Percentiles rank a stretch among this genome's conserved stretches.
These are phyloP conservation scores for Alternaria gansuensis DNA, from an alignment of 2,329 filamentous ascomycete species.

Conservation along the genomic window DNA sequence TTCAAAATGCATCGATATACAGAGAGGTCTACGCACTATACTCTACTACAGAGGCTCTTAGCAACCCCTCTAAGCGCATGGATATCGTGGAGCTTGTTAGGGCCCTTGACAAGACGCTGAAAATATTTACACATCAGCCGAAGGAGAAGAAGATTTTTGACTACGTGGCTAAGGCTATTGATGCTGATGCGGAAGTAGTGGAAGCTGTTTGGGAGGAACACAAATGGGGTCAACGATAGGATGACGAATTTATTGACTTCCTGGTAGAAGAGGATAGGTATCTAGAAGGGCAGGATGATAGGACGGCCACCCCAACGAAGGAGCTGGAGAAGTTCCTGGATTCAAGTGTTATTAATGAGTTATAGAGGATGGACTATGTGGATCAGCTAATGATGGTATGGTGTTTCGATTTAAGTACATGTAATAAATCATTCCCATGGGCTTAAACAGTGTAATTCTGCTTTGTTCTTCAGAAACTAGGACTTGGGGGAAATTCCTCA, in stretches of 20 bases:
- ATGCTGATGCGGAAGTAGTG: conserved; percentile 30
- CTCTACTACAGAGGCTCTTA: conserved; percentile 36
- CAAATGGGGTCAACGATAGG: conserved; percentile 35
- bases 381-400: not conserved
- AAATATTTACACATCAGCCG: conserved; percentile 29
- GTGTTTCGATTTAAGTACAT: not conserved
- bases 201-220: conserved; percentile 38
- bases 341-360: conserved; percentile 29
- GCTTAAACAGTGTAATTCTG: not conserved
- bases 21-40: conserved; percentile 40
- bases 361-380: not conserved
- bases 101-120: conserved; percentile 34
- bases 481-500: not conserved
- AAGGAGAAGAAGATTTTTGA: conserved; percentile 25
- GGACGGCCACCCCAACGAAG: conserved; percentile 19
- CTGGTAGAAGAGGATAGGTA: conserved; percentile 39
- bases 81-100: conserved; percentile 41
- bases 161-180: conserved; percentile 29
- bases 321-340: conserved; percentile 38
- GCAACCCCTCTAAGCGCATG: conserved; percentile 27
- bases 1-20: conserved; percentile 35
- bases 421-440: not conserved
- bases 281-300: conserved; percentile 31
- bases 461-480: not conserved
- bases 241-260: conserved; percentile 31